Percentiles rank a stretch among this genome's conserved stretches.
These are phyloP conservation scores for Larix kaempferi DNA, from an alignment of 75 land plant species.

Conservation along the genomic window DNA sequence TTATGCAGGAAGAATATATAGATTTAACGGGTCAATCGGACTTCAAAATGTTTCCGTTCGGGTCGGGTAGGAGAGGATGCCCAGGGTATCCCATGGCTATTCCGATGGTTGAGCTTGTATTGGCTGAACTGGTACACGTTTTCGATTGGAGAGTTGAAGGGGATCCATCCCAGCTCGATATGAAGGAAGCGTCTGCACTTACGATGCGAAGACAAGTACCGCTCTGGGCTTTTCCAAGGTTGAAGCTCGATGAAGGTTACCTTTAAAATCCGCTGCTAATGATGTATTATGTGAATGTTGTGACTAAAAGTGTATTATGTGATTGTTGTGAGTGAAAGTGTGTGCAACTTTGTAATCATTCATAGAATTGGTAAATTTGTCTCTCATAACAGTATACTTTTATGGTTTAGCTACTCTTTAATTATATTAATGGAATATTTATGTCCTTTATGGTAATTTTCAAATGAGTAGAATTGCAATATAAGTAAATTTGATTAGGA, in stretches of 20 bases:
- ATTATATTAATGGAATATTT: too few relatives aligned
- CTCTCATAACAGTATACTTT: too few relatives aligned
- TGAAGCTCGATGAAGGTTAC: background rate
- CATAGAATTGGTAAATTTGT: too few relatives aligned
- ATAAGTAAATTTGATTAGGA: too few relatives aligned
- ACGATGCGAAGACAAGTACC: background rate
- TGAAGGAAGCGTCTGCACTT: background rate
- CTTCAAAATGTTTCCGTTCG: constrained; percentile 1
- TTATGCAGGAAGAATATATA: background rate
- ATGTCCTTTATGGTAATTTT: too few relatives aligned
- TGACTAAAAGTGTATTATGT: too few relatives aligned
- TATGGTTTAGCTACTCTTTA: too few relatives aligned
- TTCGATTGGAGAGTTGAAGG: background rate
- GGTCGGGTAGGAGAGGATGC: constrained; percentile 1
- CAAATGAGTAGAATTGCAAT: too few relatives aligned
- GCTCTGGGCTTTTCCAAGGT: background rate
- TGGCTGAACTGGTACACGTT: background rate
- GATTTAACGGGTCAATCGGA: background rate
- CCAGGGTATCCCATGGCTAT: background rate
- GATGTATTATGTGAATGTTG: too few relatives aligned
- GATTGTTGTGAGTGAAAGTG: too few relatives aligned
- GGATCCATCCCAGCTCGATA: background rate
- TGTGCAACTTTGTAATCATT: too few relatives aligned
- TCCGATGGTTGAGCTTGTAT: background rate
- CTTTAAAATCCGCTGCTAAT: background rate